phyloP scores from a whole-genome alignment of 2,329 filamentous ascomycete species.

The Delphinella strobiligena region DNA sequence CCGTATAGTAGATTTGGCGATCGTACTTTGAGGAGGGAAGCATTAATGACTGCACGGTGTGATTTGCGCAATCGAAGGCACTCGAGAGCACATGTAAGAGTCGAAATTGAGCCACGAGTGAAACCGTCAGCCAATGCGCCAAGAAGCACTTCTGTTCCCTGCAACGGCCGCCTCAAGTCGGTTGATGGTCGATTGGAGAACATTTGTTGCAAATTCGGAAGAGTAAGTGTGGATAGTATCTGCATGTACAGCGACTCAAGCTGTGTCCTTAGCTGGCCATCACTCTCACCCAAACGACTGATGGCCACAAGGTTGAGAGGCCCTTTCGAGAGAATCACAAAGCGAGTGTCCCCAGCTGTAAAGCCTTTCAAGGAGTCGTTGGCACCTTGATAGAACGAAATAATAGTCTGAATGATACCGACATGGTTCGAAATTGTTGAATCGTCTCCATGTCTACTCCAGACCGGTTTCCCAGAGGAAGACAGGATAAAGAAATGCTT shows the following conservation, averaged over 20 bases:
- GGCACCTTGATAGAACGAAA: constrained; percentile 83
- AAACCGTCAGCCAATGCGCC: constrained; percentile 92
- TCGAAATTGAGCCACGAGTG: constrained; percentile 80
- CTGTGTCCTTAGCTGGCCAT: constrained; percentile 73
- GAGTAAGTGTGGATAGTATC: constrained; percentile 85
- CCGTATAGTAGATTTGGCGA: constrained; percentile 78
- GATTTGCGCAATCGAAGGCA: constrained; percentile 86
- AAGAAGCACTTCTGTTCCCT: constrained; percentile 82
- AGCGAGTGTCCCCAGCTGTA: constrained; percentile 72
- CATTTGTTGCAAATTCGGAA: constrained; percentile 74
- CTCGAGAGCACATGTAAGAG: constrained; percentile 79
- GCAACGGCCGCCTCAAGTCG: constrained; percentile 75
- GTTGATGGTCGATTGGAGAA: constrained; percentile 89
- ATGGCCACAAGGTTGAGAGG: constrained; percentile 90
- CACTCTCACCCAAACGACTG: constrained; percentile 83
- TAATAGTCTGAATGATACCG: constrained; percentile 91
- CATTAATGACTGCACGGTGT: constrained; percentile 76
- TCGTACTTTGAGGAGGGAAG: constrained; percentile 66
- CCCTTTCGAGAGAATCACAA: constrained; percentile 74
- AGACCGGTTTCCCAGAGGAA: constrained; percentile 92
- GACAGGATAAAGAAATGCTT: constrained; percentile 98
- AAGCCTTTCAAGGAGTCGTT: constrained; percentile 71
- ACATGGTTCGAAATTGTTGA: constrained; percentile 86
- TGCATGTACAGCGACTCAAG: constrained; percentile 96
- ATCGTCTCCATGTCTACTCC: constrained; percentile 86